Evolutionary conservation across 352 stramenopile genomes (phyloP).

Genomic region (Pythium volutum): DNA sequence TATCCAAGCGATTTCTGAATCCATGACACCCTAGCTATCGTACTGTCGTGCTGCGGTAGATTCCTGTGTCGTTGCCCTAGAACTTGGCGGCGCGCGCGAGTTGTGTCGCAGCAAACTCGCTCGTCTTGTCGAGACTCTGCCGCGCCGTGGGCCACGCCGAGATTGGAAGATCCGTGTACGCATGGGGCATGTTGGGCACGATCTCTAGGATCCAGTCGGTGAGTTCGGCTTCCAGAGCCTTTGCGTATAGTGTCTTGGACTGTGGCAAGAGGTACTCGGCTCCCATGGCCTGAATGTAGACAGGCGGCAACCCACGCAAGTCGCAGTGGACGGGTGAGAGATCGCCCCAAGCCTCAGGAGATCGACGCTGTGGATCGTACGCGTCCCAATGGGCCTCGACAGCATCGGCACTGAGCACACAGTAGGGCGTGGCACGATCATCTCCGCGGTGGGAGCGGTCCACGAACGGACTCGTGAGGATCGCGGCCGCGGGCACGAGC

Average conservation of each 20-base stretch:
- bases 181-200: constrained; percentile 16
- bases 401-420: not conserved
- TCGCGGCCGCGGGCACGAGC: not conserved
- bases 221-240: constrained; percentile 3
- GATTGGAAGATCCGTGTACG: constrained; percentile 11
- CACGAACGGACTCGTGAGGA: constrained; percentile 36
- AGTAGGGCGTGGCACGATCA: constrained; percentile 2
- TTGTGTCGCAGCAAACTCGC: too few relatives aligned
- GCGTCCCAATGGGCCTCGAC: not conserved
- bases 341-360: constrained; percentile 3
- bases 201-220: constrained; percentile 15
- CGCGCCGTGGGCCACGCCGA: not conserved
- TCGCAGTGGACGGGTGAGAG: constrained; percentile 9
- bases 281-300: constrained; percentile 15
- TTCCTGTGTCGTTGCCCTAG: too few relatives aligned
- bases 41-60: too few relatives aligned
- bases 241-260: not conserved
- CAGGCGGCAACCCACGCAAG: constrained; percentile 5
- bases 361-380: not conserved
- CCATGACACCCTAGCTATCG: too few relatives aligned
- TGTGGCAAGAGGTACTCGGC: constrained; percentile 18
- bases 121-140: not conserved
- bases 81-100: too few relatives aligned
- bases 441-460: constrained; percentile 25
- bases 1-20: too few relatives aligned